Evolutionary conservation across 2,329 filamentous ascomycete species (phyloP).

Genomic region (Xylariomycetidae sp.): DNA sequence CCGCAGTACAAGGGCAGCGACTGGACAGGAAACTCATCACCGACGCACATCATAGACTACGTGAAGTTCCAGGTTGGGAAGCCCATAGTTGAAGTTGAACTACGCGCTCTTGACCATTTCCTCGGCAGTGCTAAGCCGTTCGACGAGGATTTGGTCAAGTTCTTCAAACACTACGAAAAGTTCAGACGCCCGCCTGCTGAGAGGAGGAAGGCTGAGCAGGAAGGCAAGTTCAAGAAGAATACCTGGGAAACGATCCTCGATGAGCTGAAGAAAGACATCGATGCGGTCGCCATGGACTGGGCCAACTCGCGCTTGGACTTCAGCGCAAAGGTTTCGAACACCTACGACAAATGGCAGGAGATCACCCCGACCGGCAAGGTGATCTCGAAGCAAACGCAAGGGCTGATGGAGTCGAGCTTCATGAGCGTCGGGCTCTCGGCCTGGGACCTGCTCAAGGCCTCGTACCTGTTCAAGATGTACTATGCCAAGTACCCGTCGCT

Average conservation of each 20-base stretch:
- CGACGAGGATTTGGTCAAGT: constrained; percentile 20
- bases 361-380: constrained; percentile 32
- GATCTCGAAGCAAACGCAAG: constrained; percentile 18
- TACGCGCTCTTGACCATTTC: constrained; percentile 27
- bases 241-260: constrained; percentile 28
- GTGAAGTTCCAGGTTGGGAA: constrained; percentile 51
- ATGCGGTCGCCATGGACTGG: constrained; percentile 28
- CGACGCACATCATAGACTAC: constrained; percentile 54
- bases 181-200: constrained; percentile 16
- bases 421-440: constrained; percentile 24
- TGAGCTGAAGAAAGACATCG: constrained; percentile 29
- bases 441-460: constrained; percentile 48
- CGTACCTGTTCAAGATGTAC: constrained; percentile 37
- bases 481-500: constrained; percentile 26
- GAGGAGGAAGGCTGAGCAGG: constrained; percentile 9
- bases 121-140: constrained; percentile 17
- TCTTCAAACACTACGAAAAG: constrained; percentile 28
- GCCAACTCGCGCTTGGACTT: constrained; percentile 5
- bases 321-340: constrained; percentile 23
- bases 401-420: constrained; percentile 25
- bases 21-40: constrained; percentile 19
- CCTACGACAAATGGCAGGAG: constrained; percentile 36
- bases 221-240: constrained; percentile 7
- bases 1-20: constrained; percentile 39
- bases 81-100: constrained; percentile 31